A percentile compares a stretch with the other conserved stretches of the same genome.
Conservation (phyloP, 306 rosid species). For the Trichosanthes cucumerina region DNA sequence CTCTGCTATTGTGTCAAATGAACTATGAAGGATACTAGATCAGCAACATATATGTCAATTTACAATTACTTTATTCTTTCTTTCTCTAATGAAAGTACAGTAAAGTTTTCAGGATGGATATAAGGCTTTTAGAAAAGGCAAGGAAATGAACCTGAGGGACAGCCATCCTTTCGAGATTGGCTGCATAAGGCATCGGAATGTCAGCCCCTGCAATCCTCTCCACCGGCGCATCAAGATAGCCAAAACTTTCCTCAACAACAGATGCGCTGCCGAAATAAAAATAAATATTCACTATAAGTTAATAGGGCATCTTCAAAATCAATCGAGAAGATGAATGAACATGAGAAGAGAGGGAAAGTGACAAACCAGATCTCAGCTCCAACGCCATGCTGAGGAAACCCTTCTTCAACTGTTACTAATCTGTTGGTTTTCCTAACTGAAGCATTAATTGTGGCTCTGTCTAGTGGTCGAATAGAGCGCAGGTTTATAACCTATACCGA, state of each 20-base stretch:
- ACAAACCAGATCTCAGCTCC: conserved; percentile 95
- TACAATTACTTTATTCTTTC: background rate
- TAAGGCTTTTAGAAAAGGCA: background rate
- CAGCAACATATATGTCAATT: background rate
- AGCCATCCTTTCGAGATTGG: conserved; percentile 94
- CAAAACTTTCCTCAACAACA: conserved; percentile 89
- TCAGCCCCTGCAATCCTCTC: conserved; percentile 96
- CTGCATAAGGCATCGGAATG: conserved; percentile 99
- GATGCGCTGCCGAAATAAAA: conserved; percentile 52
- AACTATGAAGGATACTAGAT: background rate
- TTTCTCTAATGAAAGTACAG: background rate
- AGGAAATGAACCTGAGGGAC: conserved; percentile 68
- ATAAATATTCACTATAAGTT: conserved; percentile 13
- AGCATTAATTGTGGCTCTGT: conserved; percentile 76
- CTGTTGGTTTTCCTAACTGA: conserved; percentile 96
- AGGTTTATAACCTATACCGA: conserved; percentile 64
- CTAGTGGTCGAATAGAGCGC: conserved; percentile 92
- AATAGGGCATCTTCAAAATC: background rate
- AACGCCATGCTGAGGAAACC: conserved; percentile 99
- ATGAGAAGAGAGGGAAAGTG: conserved; percentile 9
- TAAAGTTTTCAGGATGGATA: background rate
- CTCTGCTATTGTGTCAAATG: background rate
- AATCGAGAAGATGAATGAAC: conserved; percentile 9
- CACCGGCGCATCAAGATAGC: conserved; percentile 93
- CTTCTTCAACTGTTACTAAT: conserved; percentile 92